Conservation (phyloP, 257 asterid species). For the Lantana camara region DNA sequence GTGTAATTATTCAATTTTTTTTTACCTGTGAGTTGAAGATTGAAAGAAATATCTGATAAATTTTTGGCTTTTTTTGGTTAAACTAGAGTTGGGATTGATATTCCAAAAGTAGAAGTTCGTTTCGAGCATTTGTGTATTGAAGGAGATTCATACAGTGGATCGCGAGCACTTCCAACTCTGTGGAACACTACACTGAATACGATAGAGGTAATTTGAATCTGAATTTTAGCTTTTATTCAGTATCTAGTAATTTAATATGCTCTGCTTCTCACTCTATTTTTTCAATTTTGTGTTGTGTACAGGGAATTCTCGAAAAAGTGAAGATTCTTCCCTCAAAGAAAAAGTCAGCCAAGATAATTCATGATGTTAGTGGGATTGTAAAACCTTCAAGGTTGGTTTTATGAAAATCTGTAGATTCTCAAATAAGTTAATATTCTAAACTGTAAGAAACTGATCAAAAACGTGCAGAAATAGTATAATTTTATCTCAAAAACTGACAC, state of each 20-base stretch:
- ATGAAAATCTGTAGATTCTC: neutral
- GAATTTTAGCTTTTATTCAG: neutral
- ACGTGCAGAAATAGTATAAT: neutral
- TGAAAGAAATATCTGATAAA: neutral
- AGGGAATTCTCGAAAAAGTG: constrained; percentile 70
- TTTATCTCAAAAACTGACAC: neutral
- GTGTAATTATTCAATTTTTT: too few relatives aligned
- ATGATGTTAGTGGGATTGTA: constrained; percentile 66
- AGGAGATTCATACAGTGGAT: constrained; percentile 77
- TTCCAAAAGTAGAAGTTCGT: constrained; percentile 87
- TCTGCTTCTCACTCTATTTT: too few relatives aligned
- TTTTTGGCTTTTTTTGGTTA: neutral
- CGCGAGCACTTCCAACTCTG: constrained; percentile 93
- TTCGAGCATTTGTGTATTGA: constrained; percentile 69
- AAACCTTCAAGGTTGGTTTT: constrained; percentile 83
- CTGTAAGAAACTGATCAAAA: neutral
- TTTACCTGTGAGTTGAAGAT: neutral
- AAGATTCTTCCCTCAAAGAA: constrained; percentile 83
- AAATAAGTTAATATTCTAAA: neutral
- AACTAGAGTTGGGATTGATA: constrained; percentile 76
- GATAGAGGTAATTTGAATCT: constrained; percentile 58
- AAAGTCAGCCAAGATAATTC: constrained; percentile 70
- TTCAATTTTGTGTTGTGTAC: constrained; percentile 6
- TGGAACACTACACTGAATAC: constrained; percentile 68
- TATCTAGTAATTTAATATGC: neutral